Conservation (phyloP, 2,329 filamentous ascomycete genomes). For the Achaetomium macrosporum region DNA sequence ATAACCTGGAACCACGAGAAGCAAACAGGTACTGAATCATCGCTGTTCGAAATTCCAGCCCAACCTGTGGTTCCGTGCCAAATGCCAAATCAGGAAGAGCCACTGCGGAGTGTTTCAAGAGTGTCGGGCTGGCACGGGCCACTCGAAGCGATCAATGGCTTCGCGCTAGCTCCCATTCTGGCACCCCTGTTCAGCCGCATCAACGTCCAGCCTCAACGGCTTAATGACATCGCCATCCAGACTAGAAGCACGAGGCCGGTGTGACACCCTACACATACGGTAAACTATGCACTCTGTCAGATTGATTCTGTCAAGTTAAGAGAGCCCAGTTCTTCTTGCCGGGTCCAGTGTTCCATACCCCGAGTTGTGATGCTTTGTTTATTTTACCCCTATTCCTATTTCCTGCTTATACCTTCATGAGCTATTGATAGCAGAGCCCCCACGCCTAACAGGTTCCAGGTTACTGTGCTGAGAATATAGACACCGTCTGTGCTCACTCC, state of each 20-base stretch:
- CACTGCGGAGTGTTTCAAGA: too few relatives aligned
- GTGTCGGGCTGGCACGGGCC: slow-evolving; percentile 2
- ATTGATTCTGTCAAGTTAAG: not conserved
- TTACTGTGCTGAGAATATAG: too few relatives aligned
- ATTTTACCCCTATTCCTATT: not conserved
- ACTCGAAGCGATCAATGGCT: not conserved
- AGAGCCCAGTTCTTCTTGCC: not conserved
- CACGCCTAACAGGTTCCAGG: too few relatives aligned
- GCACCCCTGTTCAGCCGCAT: slow-evolving; percentile 17
- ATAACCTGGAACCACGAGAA: too few relatives aligned
- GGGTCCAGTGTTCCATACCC: not conserved
- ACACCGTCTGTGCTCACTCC: too few relatives aligned
- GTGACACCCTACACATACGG: too few relatives aligned
- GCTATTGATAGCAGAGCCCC: not conserved
- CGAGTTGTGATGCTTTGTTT: not conserved
- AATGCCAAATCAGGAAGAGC: too few relatives aligned
- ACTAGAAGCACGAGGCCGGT: too few relatives aligned
- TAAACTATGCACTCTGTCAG: not conserved
- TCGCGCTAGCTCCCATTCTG: slow-evolving; percentile 1
- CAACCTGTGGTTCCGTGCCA: too few relatives aligned
- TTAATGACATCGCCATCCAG: not conserved
- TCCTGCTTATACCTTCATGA: not conserved
- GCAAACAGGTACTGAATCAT: too few relatives aligned
- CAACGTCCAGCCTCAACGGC: slow-evolving; percentile 9
- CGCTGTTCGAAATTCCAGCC: too few relatives aligned